These are phyloP conservation scores for Santalum album DNA, from an alignment of 164 flowering plant genomes.

Conservation along the genomic window DNA sequence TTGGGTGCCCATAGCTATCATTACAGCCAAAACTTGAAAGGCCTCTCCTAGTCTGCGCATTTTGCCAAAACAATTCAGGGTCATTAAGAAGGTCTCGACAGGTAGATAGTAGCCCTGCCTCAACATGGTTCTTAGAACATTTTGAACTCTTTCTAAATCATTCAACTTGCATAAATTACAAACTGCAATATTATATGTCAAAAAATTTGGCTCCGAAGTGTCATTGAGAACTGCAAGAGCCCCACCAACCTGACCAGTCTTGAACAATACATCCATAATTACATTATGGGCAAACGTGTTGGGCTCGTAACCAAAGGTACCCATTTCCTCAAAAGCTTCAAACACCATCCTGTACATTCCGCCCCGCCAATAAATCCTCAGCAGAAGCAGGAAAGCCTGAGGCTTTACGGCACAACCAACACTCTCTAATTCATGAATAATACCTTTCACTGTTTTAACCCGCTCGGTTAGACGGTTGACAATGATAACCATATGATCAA, in stretches of 20 bases:
- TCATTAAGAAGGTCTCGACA: constrained; percentile 26
- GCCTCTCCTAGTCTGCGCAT: constrained; percentile 30
- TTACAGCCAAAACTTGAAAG: constrained; percentile 39
- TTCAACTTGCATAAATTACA: constrained; percentile 40
- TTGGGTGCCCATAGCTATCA: constrained; percentile 33
- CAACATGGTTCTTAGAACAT: constrained; percentile 33
- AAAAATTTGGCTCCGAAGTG: constrained; percentile 38
- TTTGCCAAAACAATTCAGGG: constrained; percentile 48
- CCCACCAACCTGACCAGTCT: constrained; percentile 21
- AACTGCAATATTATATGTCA: constrained; percentile 43
- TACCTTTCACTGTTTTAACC: constrained; percentile 22
- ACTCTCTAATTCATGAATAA: constrained; percentile 31
- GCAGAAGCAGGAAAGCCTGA: constrained; percentile 40
- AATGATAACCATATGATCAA: constrained; percentile 32
- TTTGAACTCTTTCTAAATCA: constrained; percentile 19
- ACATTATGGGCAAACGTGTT: constrained; percentile 48
- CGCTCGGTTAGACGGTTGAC: constrained; percentile 23
- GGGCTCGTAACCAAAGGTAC: constrained; percentile 31
- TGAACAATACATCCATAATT: constrained; percentile 49
- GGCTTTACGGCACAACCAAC: constrained; percentile 41
- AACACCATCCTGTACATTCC: constrained; percentile 34
- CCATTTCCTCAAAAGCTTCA: constrained; percentile 47
- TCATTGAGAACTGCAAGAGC: constrained; percentile 31
- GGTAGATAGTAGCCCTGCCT: constrained; percentile 32
- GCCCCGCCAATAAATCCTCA: constrained; percentile 59